A percentile compares a stretch with the other conserved stretches of the same genome.
Conservation (phyloP, 768 basidiomycete genomes). For the Megacollybia marginata region DNA sequence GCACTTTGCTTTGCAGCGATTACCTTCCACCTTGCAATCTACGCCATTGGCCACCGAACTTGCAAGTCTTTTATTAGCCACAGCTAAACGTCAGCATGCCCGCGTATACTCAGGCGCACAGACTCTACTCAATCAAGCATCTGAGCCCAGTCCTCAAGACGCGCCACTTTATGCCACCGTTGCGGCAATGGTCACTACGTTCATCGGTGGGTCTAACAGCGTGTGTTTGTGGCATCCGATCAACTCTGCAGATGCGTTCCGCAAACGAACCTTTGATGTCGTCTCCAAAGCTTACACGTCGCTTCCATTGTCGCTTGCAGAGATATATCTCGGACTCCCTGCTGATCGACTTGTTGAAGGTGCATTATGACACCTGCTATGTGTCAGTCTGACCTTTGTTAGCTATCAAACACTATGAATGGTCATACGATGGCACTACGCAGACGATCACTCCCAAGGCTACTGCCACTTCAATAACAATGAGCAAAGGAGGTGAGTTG, state of each 20-base stretch:
- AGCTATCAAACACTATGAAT: slow-evolving; percentile 38
- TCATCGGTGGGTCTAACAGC: slow-evolving; percentile 39
- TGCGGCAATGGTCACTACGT: slow-evolving; percentile 33
- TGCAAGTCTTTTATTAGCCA: slow-evolving; percentile 38
- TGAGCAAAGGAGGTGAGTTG: neutral
- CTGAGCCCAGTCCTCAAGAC: slow-evolving; percentile 37
- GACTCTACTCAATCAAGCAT: slow-evolving; percentile 31
- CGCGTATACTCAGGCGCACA: slow-evolving; percentile 45
- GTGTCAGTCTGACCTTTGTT: neutral
- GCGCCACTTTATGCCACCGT: slow-evolving; percentile 38
- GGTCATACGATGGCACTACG: slow-evolving; percentile 43
- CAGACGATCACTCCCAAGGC: slow-evolving; percentile 36
- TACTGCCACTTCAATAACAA: slow-evolving; percentile 3
- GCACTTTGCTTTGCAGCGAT: slow-evolving; percentile 45
- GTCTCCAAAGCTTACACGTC: slow-evolving; percentile 61
- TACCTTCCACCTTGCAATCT: slow-evolving; percentile 39
- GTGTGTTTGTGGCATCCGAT: neutral
- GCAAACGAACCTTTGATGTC: slow-evolving; percentile 45
- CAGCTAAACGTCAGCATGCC: slow-evolving; percentile 47
- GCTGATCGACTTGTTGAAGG: slow-evolving; percentile 31
- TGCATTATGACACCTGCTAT: slow-evolving; percentile 11
- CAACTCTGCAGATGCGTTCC: slow-evolving; percentile 44
- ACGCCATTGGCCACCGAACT: slow-evolving; percentile 42
- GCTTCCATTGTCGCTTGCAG: slow-evolving; percentile 45
- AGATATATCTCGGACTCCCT: slow-evolving; percentile 48